Base-by-base conservation (phyloP, 768 basidiomycete genomes). In the Xerocomellus chrysenteron region DNA sequence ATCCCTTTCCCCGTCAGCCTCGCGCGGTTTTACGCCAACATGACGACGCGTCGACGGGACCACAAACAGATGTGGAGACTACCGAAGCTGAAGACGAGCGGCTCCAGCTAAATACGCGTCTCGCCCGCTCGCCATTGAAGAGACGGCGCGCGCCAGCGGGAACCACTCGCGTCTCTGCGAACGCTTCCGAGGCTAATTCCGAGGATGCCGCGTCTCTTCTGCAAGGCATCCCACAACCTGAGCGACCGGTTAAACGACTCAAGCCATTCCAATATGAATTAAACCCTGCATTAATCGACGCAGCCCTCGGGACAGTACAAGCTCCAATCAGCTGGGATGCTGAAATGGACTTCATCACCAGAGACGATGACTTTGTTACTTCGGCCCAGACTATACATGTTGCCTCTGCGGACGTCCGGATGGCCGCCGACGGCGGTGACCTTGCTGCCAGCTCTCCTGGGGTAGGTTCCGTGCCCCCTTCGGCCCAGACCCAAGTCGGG, bases 51-150 rank as follows among this genome's bases (percentile, higher is more conserved):
- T 58, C 65, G 36, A 21, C 56, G 13, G 45, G 40, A 28, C 54
- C 55, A 3, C 59, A 60, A 19, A 68, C 59, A 14, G 68, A 68
- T 10, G 51, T n/a, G 0, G 68, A 65, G 41, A 59, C 59, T 3
- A 70, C 62, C 5, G 67, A 68, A 47, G 50, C 54, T 2, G 68
- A 69, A 32, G 67, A 61, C 24, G 68, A 62, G 11, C 57, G 14
- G 13, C 26, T 50, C 7, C 56, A 41, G 24, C 16, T 60, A 5
- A 60, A 59, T 46, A 19, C 58, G 26, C 61, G 58, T 42, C 58
- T 67, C 47, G 48, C 50, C 6, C 64, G 9, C 35, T 14, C 41
- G 19, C 19, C 56, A 17, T 39, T 46, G 45, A 58, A 53, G 51
- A 56, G 50, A 43, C 52, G 3, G 5, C 54, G 44, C 36, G 13